Conservation (phyloP, 306 rosid genomes). For the Rubus idaeus region DNA sequence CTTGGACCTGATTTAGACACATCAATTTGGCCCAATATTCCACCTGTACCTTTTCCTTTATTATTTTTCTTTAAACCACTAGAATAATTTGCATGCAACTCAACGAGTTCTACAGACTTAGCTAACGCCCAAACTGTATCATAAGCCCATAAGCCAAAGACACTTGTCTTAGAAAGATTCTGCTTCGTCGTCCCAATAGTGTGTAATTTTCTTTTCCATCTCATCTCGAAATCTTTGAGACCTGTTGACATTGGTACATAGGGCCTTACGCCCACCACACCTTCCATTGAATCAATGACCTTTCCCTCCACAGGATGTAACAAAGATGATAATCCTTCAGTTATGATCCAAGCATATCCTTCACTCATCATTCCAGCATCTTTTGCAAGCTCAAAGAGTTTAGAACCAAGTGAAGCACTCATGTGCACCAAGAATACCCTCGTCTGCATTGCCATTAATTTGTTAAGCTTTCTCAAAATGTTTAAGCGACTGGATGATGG, state of each 20-base stretch:
- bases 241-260: not conserved
- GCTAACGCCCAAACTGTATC: constrained; percentile 37
- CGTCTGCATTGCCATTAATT: constrained; percentile 7
- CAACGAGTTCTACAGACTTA: constrained; percentile 8
- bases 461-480: constrained; percentile 22
- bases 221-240: constrained; percentile 25
- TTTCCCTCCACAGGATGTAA: constrained; percentile 8
- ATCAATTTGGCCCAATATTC: not conserved
- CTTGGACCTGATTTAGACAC: constrained; percentile 3
- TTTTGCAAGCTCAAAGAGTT: constrained; percentile 32
- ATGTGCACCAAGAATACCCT: constrained; percentile 41
- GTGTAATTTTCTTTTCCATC: not conserved
- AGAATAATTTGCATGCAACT: not conserved
- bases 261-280: constrained; percentile 43
- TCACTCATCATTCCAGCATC: constrained; percentile 28
- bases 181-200: not conserved
- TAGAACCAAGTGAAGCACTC: constrained; percentile 20
- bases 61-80: not conserved
- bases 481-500: not conserved
- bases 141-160: constrained; percentile 42
- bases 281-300: constrained; percentile 37
- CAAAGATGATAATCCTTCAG: constrained; percentile 25
- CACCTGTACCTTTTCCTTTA: not conserved
- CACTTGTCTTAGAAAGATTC: not conserved
- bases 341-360: constrained; percentile 33